Percentiles rank a stretch among this genome's conserved stretches.
Evolutionary conservation across 2,329 filamentous ascomycete genomes (phyloP).

Genomic region (Hypoxylon sp.): DNA sequence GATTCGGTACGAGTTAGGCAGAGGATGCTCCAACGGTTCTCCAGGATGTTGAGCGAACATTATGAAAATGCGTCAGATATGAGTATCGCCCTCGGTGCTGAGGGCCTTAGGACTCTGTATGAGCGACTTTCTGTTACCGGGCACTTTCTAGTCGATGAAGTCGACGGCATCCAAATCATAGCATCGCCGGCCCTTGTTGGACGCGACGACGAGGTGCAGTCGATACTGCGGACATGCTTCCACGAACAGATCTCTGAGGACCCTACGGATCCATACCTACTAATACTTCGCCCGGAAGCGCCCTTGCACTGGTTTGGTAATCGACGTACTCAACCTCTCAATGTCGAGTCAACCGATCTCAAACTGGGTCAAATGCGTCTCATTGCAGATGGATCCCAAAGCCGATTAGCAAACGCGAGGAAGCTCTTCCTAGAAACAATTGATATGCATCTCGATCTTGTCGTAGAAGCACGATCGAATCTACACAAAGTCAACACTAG

Average conservation of each 20-base stretch:
- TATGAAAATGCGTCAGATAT: slow-evolving; percentile 98
- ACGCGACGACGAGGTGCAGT: slow-evolving; percentile 84
- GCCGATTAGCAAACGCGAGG: slow-evolving; percentile 83
- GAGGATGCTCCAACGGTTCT: slow-evolving; percentile 96
- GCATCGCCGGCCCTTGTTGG: slow-evolving; percentile 84
- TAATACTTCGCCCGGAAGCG: slow-evolving; percentile 87
- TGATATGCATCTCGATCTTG: slow-evolving; percentile 86
- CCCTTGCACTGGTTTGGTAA: slow-evolving; percentile 85
- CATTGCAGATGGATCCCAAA: slow-evolving; percentile 88
- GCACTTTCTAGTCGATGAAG: slow-evolving; percentile 89
- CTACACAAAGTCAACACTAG: slow-evolving; percentile 91
- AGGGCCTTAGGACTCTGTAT: slow-evolving; percentile 81
- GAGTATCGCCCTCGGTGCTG: slow-evolving; percentile 80
- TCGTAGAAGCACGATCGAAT: slow-evolving; percentile 94
- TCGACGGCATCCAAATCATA: slow-evolving; percentile 84
- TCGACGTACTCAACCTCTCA: slow-evolving; percentile 77
- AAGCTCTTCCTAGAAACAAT: slow-evolving; percentile 82
- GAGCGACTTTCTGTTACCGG: slow-evolving; percentile 84
- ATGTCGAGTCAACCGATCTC: slow-evolving; percentile 85
- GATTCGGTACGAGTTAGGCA: slow-evolving; percentile 97
- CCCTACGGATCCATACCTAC: slow-evolving; percentile 82
- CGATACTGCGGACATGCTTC: slow-evolving; percentile 81
- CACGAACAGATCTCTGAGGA: slow-evolving; percentile 76
- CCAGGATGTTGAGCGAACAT: slow-evolving; percentile 87
- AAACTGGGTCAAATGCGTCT: slow-evolving; percentile 89